phyloP scores from a whole-genome alignment of 202 grass and related monocot species.

The Zoysia matrella region DNA sequence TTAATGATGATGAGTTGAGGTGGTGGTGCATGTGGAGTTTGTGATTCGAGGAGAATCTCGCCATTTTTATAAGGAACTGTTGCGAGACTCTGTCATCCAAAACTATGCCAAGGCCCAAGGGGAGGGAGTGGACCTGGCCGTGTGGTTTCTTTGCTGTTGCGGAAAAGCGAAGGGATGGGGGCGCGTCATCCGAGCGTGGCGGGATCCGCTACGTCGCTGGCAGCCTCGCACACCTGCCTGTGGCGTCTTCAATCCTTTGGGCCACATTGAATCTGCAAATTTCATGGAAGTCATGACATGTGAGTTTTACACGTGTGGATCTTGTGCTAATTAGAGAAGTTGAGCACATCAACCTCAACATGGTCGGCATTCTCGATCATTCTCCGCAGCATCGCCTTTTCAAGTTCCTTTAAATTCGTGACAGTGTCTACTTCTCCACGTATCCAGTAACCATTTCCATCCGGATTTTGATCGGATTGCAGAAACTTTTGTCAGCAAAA shows the following conservation, averaged over 20 bases:
- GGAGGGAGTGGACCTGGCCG: slow-evolving; percentile 8
- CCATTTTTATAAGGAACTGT: slow-evolving; percentile 6
- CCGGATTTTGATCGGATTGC: neutral
- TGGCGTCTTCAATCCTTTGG: neutral
- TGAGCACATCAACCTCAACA: neutral
- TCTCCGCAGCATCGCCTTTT: neutral
- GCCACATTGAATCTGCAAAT: no score
- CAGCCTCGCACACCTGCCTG: neutral
- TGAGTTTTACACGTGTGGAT: neutral
- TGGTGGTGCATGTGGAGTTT: slow-evolving; percentile 31
- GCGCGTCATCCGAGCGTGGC: slow-evolving; percentile 28
- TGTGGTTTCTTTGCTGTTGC: slow-evolving; percentile 32
- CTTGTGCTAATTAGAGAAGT: neutral
- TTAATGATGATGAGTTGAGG: neutral
- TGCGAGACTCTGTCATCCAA: neutral
- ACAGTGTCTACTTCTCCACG: no score
- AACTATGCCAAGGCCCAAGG: neutral
- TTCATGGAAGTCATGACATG: no score
- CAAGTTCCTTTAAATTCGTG: neutral
- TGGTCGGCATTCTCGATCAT: neutral
- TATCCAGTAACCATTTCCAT: no score
- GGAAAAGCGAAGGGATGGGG: slow-evolving; percentile 47
- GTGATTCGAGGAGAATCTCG: slow-evolving; percentile 50
- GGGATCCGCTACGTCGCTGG: neutral
- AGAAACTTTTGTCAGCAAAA: neutral